A percentile compares a stretch with the other conserved stretches of the same genome.
These are phyloP conservation scores for Bipolaris cookei DNA, from an alignment of 2,329 filamentous ascomycete genomes.

Conservation along the genomic window DNA sequence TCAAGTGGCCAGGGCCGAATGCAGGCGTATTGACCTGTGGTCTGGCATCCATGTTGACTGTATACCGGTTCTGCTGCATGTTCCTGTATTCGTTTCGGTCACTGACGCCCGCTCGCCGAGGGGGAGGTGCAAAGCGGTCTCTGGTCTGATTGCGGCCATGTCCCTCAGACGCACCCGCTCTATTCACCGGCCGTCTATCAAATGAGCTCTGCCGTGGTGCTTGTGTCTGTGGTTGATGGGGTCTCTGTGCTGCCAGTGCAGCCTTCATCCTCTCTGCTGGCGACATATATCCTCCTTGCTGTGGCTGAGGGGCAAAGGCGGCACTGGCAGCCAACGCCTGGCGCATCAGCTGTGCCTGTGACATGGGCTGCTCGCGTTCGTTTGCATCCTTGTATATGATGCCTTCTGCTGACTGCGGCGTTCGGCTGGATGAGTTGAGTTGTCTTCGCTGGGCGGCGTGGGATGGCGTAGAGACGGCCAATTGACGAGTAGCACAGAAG, in stretches of 20 bases:
- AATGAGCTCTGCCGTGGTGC: slow-evolving; percentile 18
- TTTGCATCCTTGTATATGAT: slow-evolving; percentile 35
- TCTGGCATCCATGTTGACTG: slow-evolving; percentile 42
- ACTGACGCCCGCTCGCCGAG: slow-evolving; percentile 8
- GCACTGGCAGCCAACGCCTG: slow-evolving; percentile 30
- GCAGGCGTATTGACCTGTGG: slow-evolving; percentile 35
- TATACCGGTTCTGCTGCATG: slow-evolving; percentile 27
- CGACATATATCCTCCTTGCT: slow-evolving; percentile 24
- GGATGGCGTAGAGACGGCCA: slow-evolving; percentile 28
- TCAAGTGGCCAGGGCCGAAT: slow-evolving; percentile 36
- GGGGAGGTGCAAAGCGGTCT: slow-evolving; percentile 22
- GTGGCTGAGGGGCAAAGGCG: slow-evolving; percentile 14
- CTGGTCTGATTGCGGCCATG: slow-evolving; percentile 27
- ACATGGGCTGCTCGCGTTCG: slow-evolving; percentile 26
- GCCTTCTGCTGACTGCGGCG: slow-evolving; percentile 40
- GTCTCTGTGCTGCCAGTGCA: slow-evolving; percentile 11
- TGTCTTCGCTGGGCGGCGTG: slow-evolving; percentile 37
- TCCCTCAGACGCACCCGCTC: slow-evolving; percentile 24
- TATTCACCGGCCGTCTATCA: slow-evolving; percentile 23
- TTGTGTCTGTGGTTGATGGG: slow-evolving; percentile 17
- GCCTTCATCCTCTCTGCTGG: slow-evolving; percentile 29
- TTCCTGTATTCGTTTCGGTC: slow-evolving; percentile 12
- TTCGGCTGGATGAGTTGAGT: slow-evolving; percentile 43
- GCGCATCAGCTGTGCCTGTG: slow-evolving; percentile 40
- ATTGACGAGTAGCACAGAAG: slow-evolving; percentile 48